Conservation (phyloP, 192 early-diverging fungal genomes). For the Gorgonomyces haynaldii region DNA sequence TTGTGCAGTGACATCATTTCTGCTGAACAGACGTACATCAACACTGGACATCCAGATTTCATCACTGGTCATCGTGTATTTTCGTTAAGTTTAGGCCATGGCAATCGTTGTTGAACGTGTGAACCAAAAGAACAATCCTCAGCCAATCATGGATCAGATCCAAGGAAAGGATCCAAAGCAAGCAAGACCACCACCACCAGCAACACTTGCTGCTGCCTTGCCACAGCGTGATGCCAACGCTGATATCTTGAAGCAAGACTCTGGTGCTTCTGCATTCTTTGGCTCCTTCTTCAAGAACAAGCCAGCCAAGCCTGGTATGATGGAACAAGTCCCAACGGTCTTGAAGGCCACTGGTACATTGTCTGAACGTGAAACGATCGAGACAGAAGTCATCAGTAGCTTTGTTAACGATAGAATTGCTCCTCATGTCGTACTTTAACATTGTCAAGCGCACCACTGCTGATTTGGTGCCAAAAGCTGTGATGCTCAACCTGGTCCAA, state of each 20-base stretch:
- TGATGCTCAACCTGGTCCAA: constrained; percentile 95
- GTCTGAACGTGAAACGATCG: constrained; percentile 94
- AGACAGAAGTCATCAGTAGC: constrained; percentile 99
- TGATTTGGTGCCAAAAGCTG: constrained; percentile 96
- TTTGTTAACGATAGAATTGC: too few species aligned
- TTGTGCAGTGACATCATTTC: constrained; percentile 86
- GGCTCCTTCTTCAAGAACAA: constrained; percentile 81
- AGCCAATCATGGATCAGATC: constrained; percentile 10
- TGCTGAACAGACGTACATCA: constrained; percentile 94
- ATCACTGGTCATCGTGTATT: constrained; percentile 80
- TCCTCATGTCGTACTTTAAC: constrained; percentile 95
- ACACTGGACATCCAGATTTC: constrained; percentile 98
- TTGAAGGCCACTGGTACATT: constrained; percentile 91
- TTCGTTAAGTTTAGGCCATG: constrained; percentile 46
- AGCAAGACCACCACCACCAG: constrained; percentile 11
- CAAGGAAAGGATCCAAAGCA: constrained; percentile 19
- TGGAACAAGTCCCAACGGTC: constrained; percentile 57
- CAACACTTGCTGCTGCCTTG: too few species aligned
- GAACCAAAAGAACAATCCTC: constrained; percentile 52
- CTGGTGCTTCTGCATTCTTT: constrained; percentile 82
- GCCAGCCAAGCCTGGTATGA: constrained; percentile 62
- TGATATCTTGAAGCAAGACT: constrained; percentile 41
- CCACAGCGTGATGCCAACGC: constrained; percentile 11
- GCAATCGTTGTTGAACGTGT: constrained; percentile 80
- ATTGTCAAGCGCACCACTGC: constrained; percentile 97